Percentiles rank a stretch among this genome's conserved stretches.
Conservation (phyloP, 225 moss, liverwort and hornwort genomes). For the Thuidium tamariscinum region DNA sequence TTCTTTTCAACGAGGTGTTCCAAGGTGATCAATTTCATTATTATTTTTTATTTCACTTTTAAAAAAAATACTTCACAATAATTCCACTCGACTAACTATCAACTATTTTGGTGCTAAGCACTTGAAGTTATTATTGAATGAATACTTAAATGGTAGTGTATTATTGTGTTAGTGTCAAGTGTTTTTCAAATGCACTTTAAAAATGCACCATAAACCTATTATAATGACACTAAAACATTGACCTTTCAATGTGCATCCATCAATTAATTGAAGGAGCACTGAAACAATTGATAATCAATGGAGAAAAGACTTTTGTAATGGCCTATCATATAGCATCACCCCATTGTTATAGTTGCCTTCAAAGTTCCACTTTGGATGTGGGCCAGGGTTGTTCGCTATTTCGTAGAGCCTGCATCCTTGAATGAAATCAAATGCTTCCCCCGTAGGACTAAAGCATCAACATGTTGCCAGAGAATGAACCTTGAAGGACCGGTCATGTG, state of each 20-base stretch:
- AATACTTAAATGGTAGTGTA: too few relatives aligned
- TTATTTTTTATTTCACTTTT: not conserved
- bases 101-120: not conserved
- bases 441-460: not conserved
- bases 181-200: not conserved
- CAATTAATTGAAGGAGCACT: not conserved
- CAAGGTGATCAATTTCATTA: conserved; percentile 12
- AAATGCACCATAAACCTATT: not conserved
- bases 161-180: not conserved
- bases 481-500: not conserved
- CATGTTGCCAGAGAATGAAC: conserved; percentile 7
- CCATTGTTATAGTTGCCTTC: not conserved
- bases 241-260: not conserved
- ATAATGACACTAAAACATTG: not conserved
- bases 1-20: conserved; percentile 12
- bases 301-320: not conserved
- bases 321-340: not conserved
- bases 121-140: not conserved
- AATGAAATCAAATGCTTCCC: conserved; percentile 12
- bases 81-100: not conserved
- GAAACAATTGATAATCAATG: not conserved
- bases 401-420: conserved; percentile 13
- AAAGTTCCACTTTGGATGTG: conserved; percentile 7
- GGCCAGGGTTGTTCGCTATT: conserved; percentile 22
- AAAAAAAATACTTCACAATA: not conserved